Evolutionary conservation across 805 yeast genomes (phyloP).

Genomic region (Isabelozyma heimii): DNA sequence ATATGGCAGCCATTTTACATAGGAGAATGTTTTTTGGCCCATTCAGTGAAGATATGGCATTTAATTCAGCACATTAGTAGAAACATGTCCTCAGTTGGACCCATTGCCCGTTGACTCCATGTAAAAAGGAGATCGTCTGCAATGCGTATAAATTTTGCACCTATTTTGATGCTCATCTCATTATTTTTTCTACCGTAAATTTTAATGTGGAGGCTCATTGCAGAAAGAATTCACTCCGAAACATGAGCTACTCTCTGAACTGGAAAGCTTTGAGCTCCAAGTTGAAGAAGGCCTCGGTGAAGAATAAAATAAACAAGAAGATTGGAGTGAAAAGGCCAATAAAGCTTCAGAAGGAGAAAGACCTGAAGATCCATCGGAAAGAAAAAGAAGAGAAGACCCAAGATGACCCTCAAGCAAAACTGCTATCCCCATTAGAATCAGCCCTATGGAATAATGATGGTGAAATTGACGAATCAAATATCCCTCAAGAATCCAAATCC

Average conservation of each 20-base stretch:
- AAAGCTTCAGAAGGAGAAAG: background rate
- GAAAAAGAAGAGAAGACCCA: background rate
- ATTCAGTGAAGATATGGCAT: background rate
- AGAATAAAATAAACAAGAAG: constrained; percentile 4
- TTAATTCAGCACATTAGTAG: no score
- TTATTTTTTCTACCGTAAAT: background rate
- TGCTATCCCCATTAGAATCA: constrained; percentile 12
- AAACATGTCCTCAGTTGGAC: no score
- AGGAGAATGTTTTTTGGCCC: background rate
- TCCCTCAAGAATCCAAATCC: constrained; percentile 5
- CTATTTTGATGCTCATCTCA: background rate
- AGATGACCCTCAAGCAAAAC: background rate
- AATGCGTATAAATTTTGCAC: background rate
- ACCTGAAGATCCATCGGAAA: background rate
- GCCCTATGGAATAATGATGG: constrained; percentile 25
- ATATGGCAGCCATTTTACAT: background rate
- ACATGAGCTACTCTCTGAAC: constrained; percentile 4
- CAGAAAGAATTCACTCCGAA: background rate
- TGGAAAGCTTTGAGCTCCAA: constrained; percentile 5
- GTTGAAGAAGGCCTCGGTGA: constrained; percentile 6
- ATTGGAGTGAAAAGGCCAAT: background rate
- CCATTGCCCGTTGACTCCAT: no score
- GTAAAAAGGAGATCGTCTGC: background rate
- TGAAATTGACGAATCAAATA: constrained; percentile 12
- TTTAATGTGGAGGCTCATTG: no score